These are phyloP conservation scores for Hypoxylon sp. DNA, from an alignment of 2,329 filamentous ascomycete species.

Conservation along the genomic window DNA sequence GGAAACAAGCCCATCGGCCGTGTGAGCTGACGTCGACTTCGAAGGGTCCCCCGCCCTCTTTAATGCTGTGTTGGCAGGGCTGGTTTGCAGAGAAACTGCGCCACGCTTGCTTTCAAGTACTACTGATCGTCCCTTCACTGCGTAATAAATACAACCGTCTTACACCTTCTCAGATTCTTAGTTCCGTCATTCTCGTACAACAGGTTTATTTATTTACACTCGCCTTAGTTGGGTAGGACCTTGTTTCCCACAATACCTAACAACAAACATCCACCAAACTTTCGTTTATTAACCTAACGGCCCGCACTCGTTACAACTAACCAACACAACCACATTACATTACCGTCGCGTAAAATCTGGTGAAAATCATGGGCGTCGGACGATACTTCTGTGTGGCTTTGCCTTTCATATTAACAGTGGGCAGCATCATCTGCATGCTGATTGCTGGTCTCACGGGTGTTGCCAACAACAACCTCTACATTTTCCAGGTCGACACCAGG, in stretches of 20 bases:
- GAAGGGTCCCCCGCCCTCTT: conserved; percentile 28
- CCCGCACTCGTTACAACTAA: conserved; percentile 30
- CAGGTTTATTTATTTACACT: conserved; percentile 25
- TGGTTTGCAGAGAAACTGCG: conserved; percentile 45
- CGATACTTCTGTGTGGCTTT: conserved; percentile 88
- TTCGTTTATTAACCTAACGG: conserved; percentile 32
- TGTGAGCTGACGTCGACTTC: conserved; percentile 43
- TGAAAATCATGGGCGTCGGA: conserved; percentile 72
- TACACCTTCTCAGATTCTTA: conserved; percentile 35
- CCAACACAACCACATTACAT: conserved; percentile 25
- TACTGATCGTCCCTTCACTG: conserved; percentile 31
- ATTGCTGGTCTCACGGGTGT: conserved; percentile 70
- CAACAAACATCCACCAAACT: conserved; percentile 5
- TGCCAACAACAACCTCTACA: conserved; percentile 68
- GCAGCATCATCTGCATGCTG: conserved; percentile 78
- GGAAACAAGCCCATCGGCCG: conserved; percentile 35
- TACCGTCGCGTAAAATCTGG: conserved; percentile 46
- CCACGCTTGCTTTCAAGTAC: conserved; percentile 48
- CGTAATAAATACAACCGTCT: conserved; percentile 52
- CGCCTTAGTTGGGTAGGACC: conserved; percentile 25
- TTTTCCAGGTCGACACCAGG: conserved; percentile 72
- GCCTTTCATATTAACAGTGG: conserved; percentile 86
- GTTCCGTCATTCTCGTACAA: conserved; percentile 29
- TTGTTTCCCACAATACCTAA: conserved; percentile 19
- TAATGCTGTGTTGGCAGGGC: conserved; percentile 35